These are phyloP conservation scores for Cladobotryum mycophilum DNA, from an alignment of 2,329 filamentous ascomycete species.

Conservation along the genomic window DNA sequence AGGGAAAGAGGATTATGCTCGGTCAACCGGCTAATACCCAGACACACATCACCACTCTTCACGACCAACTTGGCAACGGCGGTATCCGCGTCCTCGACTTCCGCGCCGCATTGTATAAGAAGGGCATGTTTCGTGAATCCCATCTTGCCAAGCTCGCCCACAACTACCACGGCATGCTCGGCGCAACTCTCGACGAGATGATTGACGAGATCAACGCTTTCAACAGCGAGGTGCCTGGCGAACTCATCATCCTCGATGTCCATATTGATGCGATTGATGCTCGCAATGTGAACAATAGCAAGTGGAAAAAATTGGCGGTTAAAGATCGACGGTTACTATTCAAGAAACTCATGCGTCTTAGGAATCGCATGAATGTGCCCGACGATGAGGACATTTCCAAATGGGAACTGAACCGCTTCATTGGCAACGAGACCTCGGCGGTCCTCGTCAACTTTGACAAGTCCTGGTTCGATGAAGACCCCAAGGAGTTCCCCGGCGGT, in stretches of 20 bases:
- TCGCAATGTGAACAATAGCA: not conserved
- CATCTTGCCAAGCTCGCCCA: constrained; percentile 16
- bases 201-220: constrained; percentile 24
- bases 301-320: constrained; percentile 1
- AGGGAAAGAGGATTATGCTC: constrained; percentile 4
- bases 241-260: constrained; percentile 29
- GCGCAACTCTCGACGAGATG: constrained; percentile 22
- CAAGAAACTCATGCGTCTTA: constrained; percentile 16
- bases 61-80: constrained; percentile 21
- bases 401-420: constrained; percentile 21
- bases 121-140: constrained; percentile 12
- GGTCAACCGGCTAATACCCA: constrained; percentile 17
- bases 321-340: constrained; percentile 14
- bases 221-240: constrained; percentile 23
- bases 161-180: constrained; percentile 20
- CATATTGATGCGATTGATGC: constrained; percentile 8
- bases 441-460: constrained; percentile 25
- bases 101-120: constrained; percentile 14
- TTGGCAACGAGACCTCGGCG: constrained; percentile 18
- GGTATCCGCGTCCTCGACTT: constrained; percentile 27
- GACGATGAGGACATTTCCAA: constrained; percentile 19
- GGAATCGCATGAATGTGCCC: constrained; percentile 17
- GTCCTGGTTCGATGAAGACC: constrained; percentile 15
- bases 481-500: constrained; percentile 18
- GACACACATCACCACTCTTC: constrained; percentile 17